These are phyloP conservation scores for Sugiyamaella castrensis DNA, from an alignment of 1,139 yeast species.

Conservation along the genomic window DNA sequence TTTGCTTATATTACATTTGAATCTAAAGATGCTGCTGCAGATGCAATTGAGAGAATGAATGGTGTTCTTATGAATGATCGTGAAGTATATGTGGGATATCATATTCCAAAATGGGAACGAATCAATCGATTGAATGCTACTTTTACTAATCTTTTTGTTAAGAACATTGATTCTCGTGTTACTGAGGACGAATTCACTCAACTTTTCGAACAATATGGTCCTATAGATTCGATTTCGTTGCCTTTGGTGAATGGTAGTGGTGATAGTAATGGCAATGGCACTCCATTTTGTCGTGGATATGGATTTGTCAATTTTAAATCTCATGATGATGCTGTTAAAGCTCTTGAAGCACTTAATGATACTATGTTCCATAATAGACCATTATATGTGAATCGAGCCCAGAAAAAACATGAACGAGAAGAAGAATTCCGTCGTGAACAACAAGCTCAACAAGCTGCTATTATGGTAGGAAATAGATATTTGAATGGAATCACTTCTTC, in stretches of 20 bases:
- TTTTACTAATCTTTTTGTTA: conserved; percentile 83
- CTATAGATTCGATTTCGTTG: conserved; percentile 59
- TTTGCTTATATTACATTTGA: conserved; percentile 63
- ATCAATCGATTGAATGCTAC: conserved; percentile 80
- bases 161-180: conserved; percentile 68
- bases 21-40: conserved; percentile 66
- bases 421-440: conserved; percentile 77
- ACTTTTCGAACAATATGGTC: conserved; percentile 64
- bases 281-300: conserved; percentile 81
- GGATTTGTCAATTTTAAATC: conserved; percentile 82
- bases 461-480: background rate
- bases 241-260: conserved; percentile 70
- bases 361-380: conserved; percentile 70
- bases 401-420: conserved; percentile 85
- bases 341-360: conserved; percentile 79
- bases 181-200: conserved; percentile 59
- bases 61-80: conserved; percentile 89
- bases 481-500: background rate
- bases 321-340: conserved; percentile 77
- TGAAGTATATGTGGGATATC: conserved; percentile 86
- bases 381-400: conserved; percentile 88
- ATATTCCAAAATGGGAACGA: conserved; percentile 81
- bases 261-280: too few species aligned
- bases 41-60: conserved; percentile 69
- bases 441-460: conserved; percentile 36